Base-by-base conservation (phyloP, 345 rosid genomes). In the Eutrema heterophyllum region DNA sequence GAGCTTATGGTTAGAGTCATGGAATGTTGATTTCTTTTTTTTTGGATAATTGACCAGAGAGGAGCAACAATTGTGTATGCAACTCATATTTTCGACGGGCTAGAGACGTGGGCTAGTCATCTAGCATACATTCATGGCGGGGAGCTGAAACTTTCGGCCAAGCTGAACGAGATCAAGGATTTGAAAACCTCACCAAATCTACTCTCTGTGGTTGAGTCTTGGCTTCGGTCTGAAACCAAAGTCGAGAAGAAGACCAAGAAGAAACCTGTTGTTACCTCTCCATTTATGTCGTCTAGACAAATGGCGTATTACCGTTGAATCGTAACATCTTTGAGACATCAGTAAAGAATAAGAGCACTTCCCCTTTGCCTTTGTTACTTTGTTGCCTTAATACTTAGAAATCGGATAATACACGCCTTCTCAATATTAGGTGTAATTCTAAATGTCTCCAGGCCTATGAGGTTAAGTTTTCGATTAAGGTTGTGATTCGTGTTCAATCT, bases 21-120 rank as follows among this genome's bases (percentile, higher is more conserved):
- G 15, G 8, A 46, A 49, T 67, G 48, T 10, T 74, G 11, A 50
- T 59, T 3, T 33, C 1, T 6, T 7, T 2, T 15, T 30, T 57
- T 30, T 57, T 2, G 13, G 30, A 8, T 61, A 38, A 29, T 29
- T 53, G 50, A 45, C 1, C 30, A 90, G 99, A 88, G 97, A 81
- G 91, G 97, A 82, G 97, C 99, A 52, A 87, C 97, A 50, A 81
- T 95, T 70, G 92, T 95, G 51, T 92, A 95, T 60, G 97, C 99
- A 27, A 92, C 97, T 15, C 97, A 95, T 78, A 95, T 95, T 32
- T 95, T 92, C 50, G 97, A 95, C 5, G 99, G 99, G 12, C 60
- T 92, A 71, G 99, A 95, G 80, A 83, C 89, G 41, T 95, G 99
- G 99, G 97, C 99, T 9, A 90, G 92, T 6, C 91, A 95, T 88